Percentiles rank a stretch among this genome's conserved stretches.
These are phyloP conservation scores for Viridothelium virens DNA, from an alignment of 495 filamentous ascomycete species.

Conservation along the genomic window DNA sequence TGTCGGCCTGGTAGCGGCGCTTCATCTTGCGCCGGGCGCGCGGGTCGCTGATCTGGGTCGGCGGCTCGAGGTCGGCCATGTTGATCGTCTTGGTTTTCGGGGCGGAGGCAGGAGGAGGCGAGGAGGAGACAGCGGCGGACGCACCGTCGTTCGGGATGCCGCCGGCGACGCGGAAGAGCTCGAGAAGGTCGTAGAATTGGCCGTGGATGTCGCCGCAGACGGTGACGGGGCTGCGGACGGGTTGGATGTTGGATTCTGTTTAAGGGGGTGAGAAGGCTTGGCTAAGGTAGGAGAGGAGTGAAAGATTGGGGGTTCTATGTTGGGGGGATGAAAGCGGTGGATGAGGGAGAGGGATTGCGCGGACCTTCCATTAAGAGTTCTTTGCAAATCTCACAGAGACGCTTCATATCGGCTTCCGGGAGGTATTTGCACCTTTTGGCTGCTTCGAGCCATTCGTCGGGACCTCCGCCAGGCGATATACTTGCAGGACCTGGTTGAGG, in stretches of 20 bases:
- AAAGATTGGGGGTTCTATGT: no score
- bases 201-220: constrained; percentile 98
- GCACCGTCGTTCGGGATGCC: constrained; percentile 77
- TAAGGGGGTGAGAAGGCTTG: no score
- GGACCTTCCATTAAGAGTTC: constrained; percentile 94
- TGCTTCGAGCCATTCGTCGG: constrained; percentile 93
- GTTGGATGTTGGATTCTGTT: constrained; percentile 93
- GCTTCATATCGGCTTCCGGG: constrained; percentile 93
- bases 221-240: constrained; percentile 91
- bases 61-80: constrained; percentile 80
- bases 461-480: constrained; percentile 67
- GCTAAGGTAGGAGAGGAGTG: no score
- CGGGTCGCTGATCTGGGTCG: constrained; percentile 74
- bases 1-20: constrained; percentile 36
- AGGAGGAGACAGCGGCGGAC: constrained; percentile 37
- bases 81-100: constrained; percentile 50
- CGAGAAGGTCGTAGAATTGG: constrained; percentile 96
- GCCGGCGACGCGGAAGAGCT: constrained; percentile 91
- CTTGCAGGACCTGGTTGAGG: constrained; percentile 88
- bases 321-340: no score
- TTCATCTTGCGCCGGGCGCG: constrained; percentile 74
- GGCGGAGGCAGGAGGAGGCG: constrained; percentile 34
- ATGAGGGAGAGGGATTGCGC: neutral
- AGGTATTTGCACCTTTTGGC: constrained; percentile 96
- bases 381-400: constrained; percentile 96